Evolutionary conservation across 2,329 filamentous ascomycete species (phyloP), one percentile per base, ranked within the genome.

Genomic region (Verticillium albo-atrum): DNA sequence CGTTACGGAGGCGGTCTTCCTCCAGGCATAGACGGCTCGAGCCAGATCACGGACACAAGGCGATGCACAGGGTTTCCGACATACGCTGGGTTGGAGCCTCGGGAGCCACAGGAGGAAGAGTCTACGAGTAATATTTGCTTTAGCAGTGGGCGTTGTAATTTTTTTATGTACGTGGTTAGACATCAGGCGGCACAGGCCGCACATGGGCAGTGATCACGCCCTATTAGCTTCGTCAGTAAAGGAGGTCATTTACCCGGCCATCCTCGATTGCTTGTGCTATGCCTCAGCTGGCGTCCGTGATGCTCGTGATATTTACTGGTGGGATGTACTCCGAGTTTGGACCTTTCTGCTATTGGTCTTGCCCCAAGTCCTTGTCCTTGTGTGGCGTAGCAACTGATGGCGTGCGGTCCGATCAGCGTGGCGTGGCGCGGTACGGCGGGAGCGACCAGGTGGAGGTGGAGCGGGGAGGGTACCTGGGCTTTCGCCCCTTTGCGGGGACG

Each of bases 121-220:
- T 47, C 42, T 47, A 47, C 17, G n/a, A 47, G 42, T 53, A 53
- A 53, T 53, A 53, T 53, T 53, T 53, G 51, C 27, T 53, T 55
- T 55, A 15, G 53, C 10, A 34, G 53, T 25, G 20, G 25, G 51
- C 51, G 25, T 53, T 55, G 53, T 47, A 47, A 30, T 55, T 55
- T 25, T 23, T 30, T 20, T 55, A 35, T 55, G 53, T 35, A 55
- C 30, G 53, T 35, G 32, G n/a, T 35, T 25, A 35, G 26, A 23
- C 20, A 37, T 9, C 42, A 35, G 53, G 10, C 26, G 53, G 14
- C 27, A 35, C 20, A 15, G 30, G 53, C n/a, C 32, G 12, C 14
- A 25, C 12, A n/a, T 12, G 25, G 51, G 51, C 25, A 27, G 25
- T 25, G 14, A 28, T 4, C 7, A 53, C 7, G 51, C n/a, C 42